Conservation (phyloP, 768 basidiomycete genomes). For the Mycena polygramma region DNA sequence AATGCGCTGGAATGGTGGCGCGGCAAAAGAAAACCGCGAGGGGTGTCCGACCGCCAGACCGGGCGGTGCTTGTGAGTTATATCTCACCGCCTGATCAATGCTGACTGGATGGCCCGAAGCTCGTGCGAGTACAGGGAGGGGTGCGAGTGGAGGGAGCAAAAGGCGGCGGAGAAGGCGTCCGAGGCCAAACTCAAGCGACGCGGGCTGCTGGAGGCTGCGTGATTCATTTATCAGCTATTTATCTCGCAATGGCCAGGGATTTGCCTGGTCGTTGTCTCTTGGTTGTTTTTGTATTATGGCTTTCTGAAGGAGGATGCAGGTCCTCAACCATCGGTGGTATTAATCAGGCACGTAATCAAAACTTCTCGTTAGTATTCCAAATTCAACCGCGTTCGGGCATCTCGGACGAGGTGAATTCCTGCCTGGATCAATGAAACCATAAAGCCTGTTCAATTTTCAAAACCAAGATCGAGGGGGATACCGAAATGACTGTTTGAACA, state of each 20-base stretch:
- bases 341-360: no score
- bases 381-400: no score
- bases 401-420: no score
- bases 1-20: slow-evolving; percentile 82
- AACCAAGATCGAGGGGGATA: no score
- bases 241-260: neutral
- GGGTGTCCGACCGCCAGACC: slow-evolving; percentile 73
- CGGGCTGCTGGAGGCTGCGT: neutral
- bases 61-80: slow-evolving; percentile 75
- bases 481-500: no score
- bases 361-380: no score
- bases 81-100: slow-evolving; percentile 7
- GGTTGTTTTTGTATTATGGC: no score
- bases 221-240: neutral
- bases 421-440: no score
- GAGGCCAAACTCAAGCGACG: slow-evolving; percentile 43
- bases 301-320: no score
- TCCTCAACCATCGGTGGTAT: no score
- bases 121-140: slow-evolving; percentile 80
- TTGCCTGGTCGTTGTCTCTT: neutral
- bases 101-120: slow-evolving; percentile 49
- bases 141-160: slow-evolving; percentile 85
- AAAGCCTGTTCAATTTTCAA: no score
- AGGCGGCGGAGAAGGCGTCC: slow-evolving; percentile 61
- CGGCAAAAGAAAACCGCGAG: slow-evolving; percentile 75